Conservation (phyloP, 2,329 filamentous ascomycete genomes). For the Fusarium nanum region DNA sequence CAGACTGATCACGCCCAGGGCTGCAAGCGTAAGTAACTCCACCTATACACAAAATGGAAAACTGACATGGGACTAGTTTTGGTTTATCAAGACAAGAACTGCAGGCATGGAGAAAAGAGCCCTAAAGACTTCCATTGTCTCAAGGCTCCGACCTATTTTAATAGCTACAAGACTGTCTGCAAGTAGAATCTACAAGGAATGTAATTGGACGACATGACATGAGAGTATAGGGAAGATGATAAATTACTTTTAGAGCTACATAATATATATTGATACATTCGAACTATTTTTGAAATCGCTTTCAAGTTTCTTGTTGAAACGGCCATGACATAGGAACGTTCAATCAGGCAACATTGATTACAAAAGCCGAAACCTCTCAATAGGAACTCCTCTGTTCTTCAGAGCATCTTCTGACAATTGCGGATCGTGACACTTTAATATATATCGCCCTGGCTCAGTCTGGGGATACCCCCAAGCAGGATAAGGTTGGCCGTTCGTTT, state of each 20-base stretch:
- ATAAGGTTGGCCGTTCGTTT: too few species aligned
- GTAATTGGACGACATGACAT: rapidly evolving
- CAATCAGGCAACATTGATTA: too few species aligned
- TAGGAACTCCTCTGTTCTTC: too few species aligned
- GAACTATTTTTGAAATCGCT: neutral
- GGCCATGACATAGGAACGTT: too few species aligned
- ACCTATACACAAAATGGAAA: rapidly evolving
- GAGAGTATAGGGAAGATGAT: rapidly evolving
- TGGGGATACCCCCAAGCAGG: too few species aligned
- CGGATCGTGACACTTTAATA: too few species aligned
- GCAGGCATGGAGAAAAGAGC: neutral
- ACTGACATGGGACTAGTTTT: neutral
- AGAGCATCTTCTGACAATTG: too few species aligned
- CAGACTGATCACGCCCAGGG: conserved; percentile 1
- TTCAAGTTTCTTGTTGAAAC: neutral
- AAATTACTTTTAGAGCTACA: neutral
- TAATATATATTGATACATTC: rapidly evolving
- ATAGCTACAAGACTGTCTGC: neutral
- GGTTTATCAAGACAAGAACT: neutral
- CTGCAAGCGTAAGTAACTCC: conserved; percentile 3
- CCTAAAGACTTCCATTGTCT: neutral
- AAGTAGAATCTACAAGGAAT: neutral
- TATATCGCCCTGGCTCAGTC: too few species aligned
- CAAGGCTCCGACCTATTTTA: neutral
- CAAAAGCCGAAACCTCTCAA: too few species aligned